Percentiles rank a stretch among this genome's conserved stretches.
Evolutionary conservation across 202 grass and related monocot genomes (phyloP).

Genomic region (Hordeum pubiflorum): DNA sequence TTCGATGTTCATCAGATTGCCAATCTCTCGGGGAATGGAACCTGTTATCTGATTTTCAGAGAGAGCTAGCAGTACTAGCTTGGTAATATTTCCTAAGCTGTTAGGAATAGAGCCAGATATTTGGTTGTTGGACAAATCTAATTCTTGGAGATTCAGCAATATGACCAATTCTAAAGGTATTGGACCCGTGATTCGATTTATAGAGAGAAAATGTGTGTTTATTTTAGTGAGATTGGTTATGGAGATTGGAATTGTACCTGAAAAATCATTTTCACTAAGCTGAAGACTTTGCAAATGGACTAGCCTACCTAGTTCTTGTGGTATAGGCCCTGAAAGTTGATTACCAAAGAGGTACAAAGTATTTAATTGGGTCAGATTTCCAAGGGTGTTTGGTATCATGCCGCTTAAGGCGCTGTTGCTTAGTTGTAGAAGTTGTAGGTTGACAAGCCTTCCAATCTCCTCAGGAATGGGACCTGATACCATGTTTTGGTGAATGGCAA

Average conservation of each 20-base stretch:
- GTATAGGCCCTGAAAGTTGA: not conserved
- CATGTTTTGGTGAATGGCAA: not conserved
- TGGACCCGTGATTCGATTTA: no score
- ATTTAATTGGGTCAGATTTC: not conserved
- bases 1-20: not conserved
- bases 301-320: not conserved
- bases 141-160: not conserved
- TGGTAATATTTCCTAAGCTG: not conserved
- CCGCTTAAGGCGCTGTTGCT: not conserved
- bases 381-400: conserved; percentile 15
- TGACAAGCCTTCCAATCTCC: no score
- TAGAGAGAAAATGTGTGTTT: not conserved
- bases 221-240: not conserved
- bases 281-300: not conserved
- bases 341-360: not conserved
- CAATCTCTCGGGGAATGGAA: not conserved
- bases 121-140: not conserved
- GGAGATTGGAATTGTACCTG: not conserved
- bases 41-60: conserved; percentile 4
- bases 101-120: conserved; percentile 21
- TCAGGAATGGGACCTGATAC: no score
- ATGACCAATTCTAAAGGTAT: not conserved
- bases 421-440: no score
- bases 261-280: not conserved
- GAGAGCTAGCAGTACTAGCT: not conserved